Conservation (phyloP, 2,329 filamentous ascomycete species). For the Cladophialophora bantiana region DNA sequence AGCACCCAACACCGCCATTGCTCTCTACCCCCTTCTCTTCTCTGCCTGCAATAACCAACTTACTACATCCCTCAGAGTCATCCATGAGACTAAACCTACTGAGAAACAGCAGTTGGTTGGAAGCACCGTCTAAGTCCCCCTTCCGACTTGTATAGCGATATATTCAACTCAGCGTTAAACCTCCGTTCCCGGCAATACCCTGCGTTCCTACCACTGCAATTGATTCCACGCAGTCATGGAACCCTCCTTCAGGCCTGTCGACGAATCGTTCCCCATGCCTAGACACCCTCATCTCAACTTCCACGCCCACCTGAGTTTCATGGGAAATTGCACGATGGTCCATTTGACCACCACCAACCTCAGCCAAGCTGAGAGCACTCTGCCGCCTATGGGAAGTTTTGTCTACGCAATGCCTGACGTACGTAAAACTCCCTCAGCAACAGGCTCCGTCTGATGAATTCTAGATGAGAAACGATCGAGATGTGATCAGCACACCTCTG, state of each 20-base stretch:
- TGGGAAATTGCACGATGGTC: conserved; percentile 60
- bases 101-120: neutral
- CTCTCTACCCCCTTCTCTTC: neutral
- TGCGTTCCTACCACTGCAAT: neutral
- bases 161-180: neutral
- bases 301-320: conserved; percentile 64
- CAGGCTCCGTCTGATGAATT: conserved; percentile 31
- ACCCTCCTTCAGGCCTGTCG: conserved; percentile 53
- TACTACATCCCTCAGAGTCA: neutral
- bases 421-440: conserved; percentile 43
- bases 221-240: conserved; percentile 27
- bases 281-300: conserved; percentile 63
- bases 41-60: neutral
- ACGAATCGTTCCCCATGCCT: conserved; percentile 65
- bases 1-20: neutral
- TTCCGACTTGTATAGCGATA: neutral
- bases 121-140: neutral
- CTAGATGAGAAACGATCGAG: conserved; percentile 52
- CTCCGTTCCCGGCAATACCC: neutral
- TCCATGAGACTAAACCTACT: neutral
- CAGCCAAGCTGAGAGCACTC: conserved; percentile 49
- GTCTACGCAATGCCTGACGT: conserved; percentile 95
- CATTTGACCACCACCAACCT: conserved; percentile 64
- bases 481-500: conserved; percentile 73
- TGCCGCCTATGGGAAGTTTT: conserved; percentile 78